A percentile compares a stretch with the other conserved stretches of the same genome.
Conservation (phyloP, 768 basidiomycete genomes). For the Erythrobasidium yunnanense region DNA sequence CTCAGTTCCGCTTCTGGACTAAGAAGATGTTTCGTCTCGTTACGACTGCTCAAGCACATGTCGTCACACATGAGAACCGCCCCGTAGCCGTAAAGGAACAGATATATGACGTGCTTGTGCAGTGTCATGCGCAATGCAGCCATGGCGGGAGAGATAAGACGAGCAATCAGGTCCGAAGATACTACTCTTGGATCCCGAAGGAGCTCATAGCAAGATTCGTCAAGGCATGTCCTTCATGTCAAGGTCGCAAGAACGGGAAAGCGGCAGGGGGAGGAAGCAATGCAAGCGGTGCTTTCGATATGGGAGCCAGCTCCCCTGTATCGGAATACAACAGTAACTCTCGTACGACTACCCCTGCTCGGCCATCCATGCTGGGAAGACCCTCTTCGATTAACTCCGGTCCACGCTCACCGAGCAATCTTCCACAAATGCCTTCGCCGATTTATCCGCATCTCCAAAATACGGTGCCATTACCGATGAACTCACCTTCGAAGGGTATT, state of each 20-base stretch:
- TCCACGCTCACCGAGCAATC: neutral
- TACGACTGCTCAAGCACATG: slow-evolving; percentile 36
- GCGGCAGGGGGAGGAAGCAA: neutral
- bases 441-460: neutral
- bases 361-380: neutral
- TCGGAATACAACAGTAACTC: slow-evolving; percentile 3
- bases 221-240: slow-evolving; percentile 65
- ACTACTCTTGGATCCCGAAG: slow-evolving; percentile 76
- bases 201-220: slow-evolving; percentile 66
- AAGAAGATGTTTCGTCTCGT: slow-evolving; percentile 59
- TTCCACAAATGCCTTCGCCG: neutral
- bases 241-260: slow-evolving; percentile 22
- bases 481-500: neutral
- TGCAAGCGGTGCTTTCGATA: neutral
- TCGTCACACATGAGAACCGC: slow-evolving; percentile 60
- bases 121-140: slow-evolving; percentile 55
- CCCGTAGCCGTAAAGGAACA: slow-evolving; percentile 68
- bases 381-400: neutral
- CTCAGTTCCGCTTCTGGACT: slow-evolving; percentile 73
- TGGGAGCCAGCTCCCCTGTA: neutral
- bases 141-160: slow-evolving; percentile 77
- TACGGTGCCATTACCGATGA: no score
- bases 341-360: neutral
- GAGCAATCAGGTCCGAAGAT: slow-evolving; percentile 53
- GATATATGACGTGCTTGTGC: slow-evolving; percentile 64